Evolutionary conservation across 2,329 filamentous ascomycete genomes (phyloP).

Genomic region (Tolypocladium paradoxum): DNA sequence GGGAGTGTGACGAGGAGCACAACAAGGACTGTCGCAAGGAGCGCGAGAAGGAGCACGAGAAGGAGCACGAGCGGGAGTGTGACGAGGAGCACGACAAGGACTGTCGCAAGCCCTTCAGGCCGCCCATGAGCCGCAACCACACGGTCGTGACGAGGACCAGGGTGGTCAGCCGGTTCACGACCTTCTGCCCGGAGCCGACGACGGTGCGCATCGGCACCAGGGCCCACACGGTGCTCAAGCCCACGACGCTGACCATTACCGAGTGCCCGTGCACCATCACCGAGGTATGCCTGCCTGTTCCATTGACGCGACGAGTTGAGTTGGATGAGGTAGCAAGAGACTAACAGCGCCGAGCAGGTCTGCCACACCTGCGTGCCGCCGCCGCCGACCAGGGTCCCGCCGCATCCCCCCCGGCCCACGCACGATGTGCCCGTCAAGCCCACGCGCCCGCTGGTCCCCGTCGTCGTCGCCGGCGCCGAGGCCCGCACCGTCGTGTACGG

Average conservation of each 20-base stretch:
- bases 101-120: background rate
- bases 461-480: slow-evolving; percentile 9
- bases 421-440: no score
- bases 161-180: slow-evolving; percentile 25
- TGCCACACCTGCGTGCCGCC: slow-evolving; percentile 2
- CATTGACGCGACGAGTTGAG: background rate
- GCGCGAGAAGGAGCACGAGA: background rate
- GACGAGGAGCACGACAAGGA: background rate
- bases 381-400: slow-evolving; percentile 5
- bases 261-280: slow-evolving; percentile 41
- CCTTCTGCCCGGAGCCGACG: slow-evolving; percentile 37
- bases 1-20: background rate
- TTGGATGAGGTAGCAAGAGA: background rate
- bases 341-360: slow-evolving; percentile 1
- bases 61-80: background rate
- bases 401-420: background rate
- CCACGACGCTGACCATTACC: slow-evolving; percentile 43
- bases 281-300: slow-evolving; percentile 17
- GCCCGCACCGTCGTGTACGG: slow-evolving; percentile 9
- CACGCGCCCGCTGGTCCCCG: background rate
- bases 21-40: background rate
- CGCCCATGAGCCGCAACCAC: slow-evolving; percentile 10
- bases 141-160: slow-evolving; percentile 19
- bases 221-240: slow-evolving; percentile 42
- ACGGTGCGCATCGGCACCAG: slow-evolving; percentile 38